Evolutionary conservation across 2,329 filamentous ascomycete species (phyloP), one percentile per base, ranked within the genome.

Genomic region (Shiraia sp.): DNA sequence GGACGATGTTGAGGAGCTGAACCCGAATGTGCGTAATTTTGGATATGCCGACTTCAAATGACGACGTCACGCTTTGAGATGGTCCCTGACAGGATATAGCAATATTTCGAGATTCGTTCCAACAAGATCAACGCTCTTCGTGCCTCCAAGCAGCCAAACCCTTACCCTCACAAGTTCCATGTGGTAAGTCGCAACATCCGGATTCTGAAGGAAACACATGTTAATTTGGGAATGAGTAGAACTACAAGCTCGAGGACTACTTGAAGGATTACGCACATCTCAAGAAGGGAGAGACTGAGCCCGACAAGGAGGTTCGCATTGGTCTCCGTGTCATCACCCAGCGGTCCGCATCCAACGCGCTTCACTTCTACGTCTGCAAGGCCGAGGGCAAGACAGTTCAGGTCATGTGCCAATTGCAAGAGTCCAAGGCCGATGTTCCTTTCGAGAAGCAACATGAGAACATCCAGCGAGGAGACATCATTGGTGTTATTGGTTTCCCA

Each of bases 31-130:
- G 64, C 66, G 79, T 76, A 12, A 4, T 8, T 9, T 22, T 13
- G 7, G 12, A 65, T 68, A 15, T 32, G 4, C n/a, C n/a, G n/a
- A n/a, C n/a, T n/a, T n/a, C n/a, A n/a, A n/a, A n/a, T n/a, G n/a
- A n/a, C n/a, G n/a, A n/a, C n/a, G n/a, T n/a, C n/a, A n/a, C n/a
- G n/a, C n/a, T n/a, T n/a, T n/a, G n/a, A n/a, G n/a, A n/a, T n/a
- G n/a, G n/a, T n/a, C n/a, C n/a, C 48, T 60, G 22, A 65, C 54
- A 28, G 16, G 42, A 19, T 19, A 10, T 61, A 87, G 82, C 85
- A 88, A 85, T 99, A 97, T 78, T 96, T 96, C 69, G 93, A 99
- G 76, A 95, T 97, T 68, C 88, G 93, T 51, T 95, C 87, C 63
- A 83, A 88, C 57, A 81, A 80, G 55, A 84, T 96, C 76, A 86